Evolutionary conservation across 768 basidiomycete genomes (phyloP).

Genomic region (Termitomyces heimii): DNA sequence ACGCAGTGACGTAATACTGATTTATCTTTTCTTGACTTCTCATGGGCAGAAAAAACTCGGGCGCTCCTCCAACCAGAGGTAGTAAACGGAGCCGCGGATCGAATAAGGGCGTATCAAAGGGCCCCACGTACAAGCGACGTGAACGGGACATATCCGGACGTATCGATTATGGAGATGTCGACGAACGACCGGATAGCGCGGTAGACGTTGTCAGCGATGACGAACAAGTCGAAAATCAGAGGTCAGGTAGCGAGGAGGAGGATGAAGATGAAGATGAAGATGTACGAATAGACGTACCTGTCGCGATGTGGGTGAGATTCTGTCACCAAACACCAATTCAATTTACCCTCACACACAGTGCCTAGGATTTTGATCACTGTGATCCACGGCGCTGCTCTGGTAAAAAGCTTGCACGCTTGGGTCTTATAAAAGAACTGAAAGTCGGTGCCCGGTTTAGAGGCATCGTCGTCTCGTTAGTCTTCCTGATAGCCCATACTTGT

Average conservation of each 20-base stretch:
- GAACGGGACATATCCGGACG: slow-evolving; percentile 9
- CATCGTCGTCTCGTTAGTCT: slow-evolving; percentile 85
- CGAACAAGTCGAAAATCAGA: slow-evolving; percentile 25
- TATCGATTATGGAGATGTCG: slow-evolving; percentile 16
- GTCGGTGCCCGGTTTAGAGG: slow-evolving; percentile 88
- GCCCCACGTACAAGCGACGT: slow-evolving; percentile 9
- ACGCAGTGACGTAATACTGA: neutral
- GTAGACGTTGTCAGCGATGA: slow-evolving; percentile 41
- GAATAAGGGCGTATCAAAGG: slow-evolving; percentile 17
- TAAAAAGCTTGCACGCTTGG: slow-evolving; percentile 84
- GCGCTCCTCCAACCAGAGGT: slow-evolving; percentile 22
- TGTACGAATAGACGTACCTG: slow-evolving; percentile 56
- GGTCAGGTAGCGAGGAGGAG: slow-evolving; percentile 14
- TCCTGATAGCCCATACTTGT: slow-evolving; percentile 1
- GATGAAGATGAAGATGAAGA: slow-evolving; percentile 23
- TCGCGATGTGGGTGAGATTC: slow-evolving; percentile 91
- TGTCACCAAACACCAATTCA: neutral
- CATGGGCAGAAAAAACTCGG: slow-evolving; percentile 39
- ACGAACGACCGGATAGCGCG: slow-evolving; percentile 52
- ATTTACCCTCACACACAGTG: neutral
- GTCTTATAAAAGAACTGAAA: slow-evolving; percentile 76
- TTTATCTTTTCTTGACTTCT: neutral
- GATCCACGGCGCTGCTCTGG: slow-evolving; percentile 81
- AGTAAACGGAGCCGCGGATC: slow-evolving; percentile 26
- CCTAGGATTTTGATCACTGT: slow-evolving; percentile 94